Evolutionary conservation across 768 basidiomycete species (phyloP).

Genomic region (Rhodotorula diobovata): DNA sequence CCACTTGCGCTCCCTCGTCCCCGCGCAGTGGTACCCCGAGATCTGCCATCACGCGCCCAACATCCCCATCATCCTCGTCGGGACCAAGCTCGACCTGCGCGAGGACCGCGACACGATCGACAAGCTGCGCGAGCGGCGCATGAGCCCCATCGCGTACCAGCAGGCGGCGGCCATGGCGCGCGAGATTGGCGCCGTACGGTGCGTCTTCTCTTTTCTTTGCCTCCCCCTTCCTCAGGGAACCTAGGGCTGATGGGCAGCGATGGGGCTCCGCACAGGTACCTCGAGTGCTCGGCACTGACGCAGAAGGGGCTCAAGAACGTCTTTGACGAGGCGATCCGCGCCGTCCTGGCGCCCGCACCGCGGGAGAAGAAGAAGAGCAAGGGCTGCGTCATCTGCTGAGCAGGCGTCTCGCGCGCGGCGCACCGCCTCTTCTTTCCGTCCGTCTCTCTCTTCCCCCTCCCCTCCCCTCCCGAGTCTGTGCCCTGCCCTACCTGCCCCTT

Average conservation of each 20-base stretch:
- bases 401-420: not conserved
- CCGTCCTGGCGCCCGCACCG: constrained; percentile 57
- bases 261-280: constrained; percentile 59
- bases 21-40: constrained; percentile 81
- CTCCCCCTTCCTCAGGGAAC: not conserved
- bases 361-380: constrained; percentile 47
- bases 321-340: constrained; percentile 97
- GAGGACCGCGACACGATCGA: constrained; percentile 90
- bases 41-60: constrained; percentile 95
- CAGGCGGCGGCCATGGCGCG: constrained; percentile 86
- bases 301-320: constrained; percentile 99
- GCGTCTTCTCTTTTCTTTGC: constrained; percentile 17
- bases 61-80: constrained; percentile 87
- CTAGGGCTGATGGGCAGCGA: not conserved
- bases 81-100: constrained; percentile 94
- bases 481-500: too few relatives aligned
- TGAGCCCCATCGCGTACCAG: constrained; percentile 87
- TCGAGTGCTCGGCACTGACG: constrained; percentile 92
- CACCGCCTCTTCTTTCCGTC: too few relatives aligned
- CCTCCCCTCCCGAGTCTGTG: too few relatives aligned
- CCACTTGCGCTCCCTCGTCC: not conserved
- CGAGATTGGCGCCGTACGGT: constrained; percentile 90
- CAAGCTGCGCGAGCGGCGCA: constrained; percentile 90
- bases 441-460: too few relatives aligned
- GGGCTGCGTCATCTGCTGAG: constrained; percentile 49